phyloP scores from a whole-genome alignment of 441 rosid species.

The Biscutella laevigata region DNA sequence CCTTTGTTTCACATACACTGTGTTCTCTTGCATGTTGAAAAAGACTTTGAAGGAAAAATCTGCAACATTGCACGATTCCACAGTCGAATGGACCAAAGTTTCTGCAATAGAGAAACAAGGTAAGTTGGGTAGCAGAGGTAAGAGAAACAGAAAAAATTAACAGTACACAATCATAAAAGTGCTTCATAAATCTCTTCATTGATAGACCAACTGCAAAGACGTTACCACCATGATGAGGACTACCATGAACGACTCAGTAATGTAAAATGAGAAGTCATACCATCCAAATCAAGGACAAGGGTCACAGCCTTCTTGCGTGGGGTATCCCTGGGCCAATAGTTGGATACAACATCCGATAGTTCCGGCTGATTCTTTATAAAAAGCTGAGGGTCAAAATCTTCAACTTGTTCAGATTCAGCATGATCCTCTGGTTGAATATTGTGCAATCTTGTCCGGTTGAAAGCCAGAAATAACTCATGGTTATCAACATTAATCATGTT shows the following conservation, averaged over 20 bases:
- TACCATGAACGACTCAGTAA: not conserved
- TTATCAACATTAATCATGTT: constrained; percentile 33
- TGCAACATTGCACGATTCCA: constrained; percentile 66
- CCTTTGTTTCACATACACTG: constrained; percentile 73
- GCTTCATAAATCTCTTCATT: not conserved
- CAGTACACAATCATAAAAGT: not conserved
- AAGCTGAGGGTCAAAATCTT: constrained; percentile 72
- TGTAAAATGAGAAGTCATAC: constrained; percentile 35
- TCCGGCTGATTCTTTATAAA: constrained; percentile 75
- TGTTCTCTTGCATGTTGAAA: constrained; percentile 86
- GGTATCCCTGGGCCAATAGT: constrained; percentile 47
- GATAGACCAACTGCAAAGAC: too few relatives aligned
- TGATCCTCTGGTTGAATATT: constrained; percentile 39
- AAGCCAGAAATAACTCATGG: constrained; percentile 50
- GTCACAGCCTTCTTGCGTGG: constrained; percentile 52
- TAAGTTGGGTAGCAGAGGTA: not conserved
- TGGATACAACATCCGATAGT: constrained; percentile 67
- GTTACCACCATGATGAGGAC: too few relatives aligned
- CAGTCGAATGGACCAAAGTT: constrained; percentile 87
- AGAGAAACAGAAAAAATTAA: not conserved
- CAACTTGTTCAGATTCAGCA: constrained; percentile 46
- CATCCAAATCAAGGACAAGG: constrained; percentile 92
- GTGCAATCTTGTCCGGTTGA: constrained; percentile 49
- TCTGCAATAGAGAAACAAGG: constrained; percentile 37
- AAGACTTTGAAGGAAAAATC: constrained; percentile 78